A percentile compares a stretch with the other conserved stretches of the same genome.
Evolutionary conservation across 2,329 filamentous ascomycete genomes (phyloP).

Genomic region (Plectosphaerella sp.): DNA sequence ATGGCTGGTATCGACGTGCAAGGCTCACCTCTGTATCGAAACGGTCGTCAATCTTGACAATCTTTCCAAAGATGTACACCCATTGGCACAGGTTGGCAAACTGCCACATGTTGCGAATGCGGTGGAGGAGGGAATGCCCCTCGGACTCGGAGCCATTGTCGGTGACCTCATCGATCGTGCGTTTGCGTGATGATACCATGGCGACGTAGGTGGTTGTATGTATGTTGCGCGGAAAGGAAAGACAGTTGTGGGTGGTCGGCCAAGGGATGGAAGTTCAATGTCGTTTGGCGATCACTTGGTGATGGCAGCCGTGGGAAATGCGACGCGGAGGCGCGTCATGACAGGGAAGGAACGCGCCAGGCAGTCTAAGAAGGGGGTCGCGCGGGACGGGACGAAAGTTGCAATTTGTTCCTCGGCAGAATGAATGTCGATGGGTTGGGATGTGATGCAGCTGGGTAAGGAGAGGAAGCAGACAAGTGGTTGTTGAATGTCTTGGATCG

Average conservation of each 20-base stretch:
- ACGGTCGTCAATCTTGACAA: constrained; percentile 83
- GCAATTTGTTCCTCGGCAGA: neutral
- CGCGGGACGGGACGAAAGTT: neutral
- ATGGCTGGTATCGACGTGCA: constrained; percentile 12
- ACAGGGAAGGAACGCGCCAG: neutral
- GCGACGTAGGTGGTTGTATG: constrained; percentile 1
- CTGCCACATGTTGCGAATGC: constrained; percentile 87
- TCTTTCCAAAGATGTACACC: constrained; percentile 84
- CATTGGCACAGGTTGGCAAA: constrained; percentile 93
- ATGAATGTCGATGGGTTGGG: neutral
- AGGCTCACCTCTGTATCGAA: constrained; percentile 78
- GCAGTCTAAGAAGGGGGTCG: neutral
- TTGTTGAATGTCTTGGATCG: neutral
- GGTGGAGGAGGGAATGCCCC: constrained; percentile 46
- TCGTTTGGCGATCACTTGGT: neutral
- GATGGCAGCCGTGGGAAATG: neutral
- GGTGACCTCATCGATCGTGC: constrained; percentile 39
- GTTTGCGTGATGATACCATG: constrained; percentile 45
- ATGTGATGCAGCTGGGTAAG: neutral
- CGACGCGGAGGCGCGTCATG: neutral
- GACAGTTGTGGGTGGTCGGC: neutral
- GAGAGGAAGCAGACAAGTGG: neutral
- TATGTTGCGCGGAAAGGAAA: neutral
- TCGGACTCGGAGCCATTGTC: constrained; percentile 20
- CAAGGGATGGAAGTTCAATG: neutral